Percentiles rank a stretch among this genome's conserved stretches.
Evolutionary conservation across 768 basidiomycete species (phyloP).

Genomic region (Tulasnella sp.): DNA sequence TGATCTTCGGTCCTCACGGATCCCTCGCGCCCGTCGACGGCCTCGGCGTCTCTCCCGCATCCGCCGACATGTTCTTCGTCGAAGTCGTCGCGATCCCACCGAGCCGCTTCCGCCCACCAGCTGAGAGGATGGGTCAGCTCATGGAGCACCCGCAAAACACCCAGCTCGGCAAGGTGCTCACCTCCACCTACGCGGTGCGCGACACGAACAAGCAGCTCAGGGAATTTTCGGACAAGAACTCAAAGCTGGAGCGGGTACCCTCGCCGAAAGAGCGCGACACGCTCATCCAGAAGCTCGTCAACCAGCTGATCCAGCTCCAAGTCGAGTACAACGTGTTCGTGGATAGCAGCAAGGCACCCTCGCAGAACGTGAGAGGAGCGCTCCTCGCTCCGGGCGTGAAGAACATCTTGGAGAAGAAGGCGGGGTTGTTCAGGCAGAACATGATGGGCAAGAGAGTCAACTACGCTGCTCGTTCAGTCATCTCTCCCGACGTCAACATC

Average conservation of each 20-base stretch:
- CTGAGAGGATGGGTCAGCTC: constrained; percentile 83
- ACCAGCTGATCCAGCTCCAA: constrained; percentile 83
- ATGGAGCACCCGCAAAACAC: constrained; percentile 98
- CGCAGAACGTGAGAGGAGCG: constrained; percentile 69
- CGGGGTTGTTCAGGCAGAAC: constrained; percentile 94
- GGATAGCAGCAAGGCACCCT: constrained; percentile 92
- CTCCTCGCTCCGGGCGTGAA: constrained; percentile 91
- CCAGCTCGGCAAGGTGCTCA: constrained; percentile 72
- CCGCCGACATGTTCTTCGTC: constrained; percentile 96
- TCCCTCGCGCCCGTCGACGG: constrained; percentile 62
- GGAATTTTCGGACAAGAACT: constrained; percentile 55
- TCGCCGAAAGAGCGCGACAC: constrained; percentile 43
- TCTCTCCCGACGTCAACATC: constrained; percentile 98
- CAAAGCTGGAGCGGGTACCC: constrained; percentile 45
- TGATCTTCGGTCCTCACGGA: constrained; percentile 92
- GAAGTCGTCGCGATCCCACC: constrained; percentile 88
- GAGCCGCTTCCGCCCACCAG: constrained; percentile 91
- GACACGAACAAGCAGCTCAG: constrained; percentile 67
- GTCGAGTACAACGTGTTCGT: constrained; percentile 95
- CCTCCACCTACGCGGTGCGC: constrained; percentile 72
- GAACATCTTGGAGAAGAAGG: constrained; percentile 97
- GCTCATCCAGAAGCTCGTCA: constrained; percentile 66
- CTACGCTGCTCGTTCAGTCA: constrained; percentile 99
- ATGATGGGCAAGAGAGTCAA: constrained; percentile 99
- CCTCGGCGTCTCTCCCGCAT: constrained; percentile 57